Evolutionary conservation across 73 alveolate genomes (phyloP), one percentile per base, ranked within the genome.

Genomic region (Stentor roeselii): DNA sequence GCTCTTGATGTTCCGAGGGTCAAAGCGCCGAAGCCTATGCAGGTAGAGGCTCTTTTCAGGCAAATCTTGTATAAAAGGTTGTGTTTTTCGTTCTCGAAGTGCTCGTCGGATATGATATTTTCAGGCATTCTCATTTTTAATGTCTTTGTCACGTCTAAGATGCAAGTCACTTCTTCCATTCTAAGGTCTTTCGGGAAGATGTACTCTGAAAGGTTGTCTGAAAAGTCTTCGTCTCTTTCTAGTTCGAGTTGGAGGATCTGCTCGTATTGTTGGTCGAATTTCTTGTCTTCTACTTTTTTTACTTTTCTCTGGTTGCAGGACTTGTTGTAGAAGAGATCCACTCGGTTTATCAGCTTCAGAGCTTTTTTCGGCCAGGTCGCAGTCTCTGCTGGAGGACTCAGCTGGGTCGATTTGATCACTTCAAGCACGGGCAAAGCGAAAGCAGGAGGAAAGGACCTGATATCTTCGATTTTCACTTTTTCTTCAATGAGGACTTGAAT

Each of bases 21-120:
- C 50, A 96, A 85, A 1, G 99, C 99, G 3, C 99, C 99, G 50
- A 94, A 93, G 4, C 99, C 99, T 36, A 93, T 91, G 74, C 98
- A 95, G 83, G 95, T 95, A 11, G 99, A 87, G 39, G 93, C 85
- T 86, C 96, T 95, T 74, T 97, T 86, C 6, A 89, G 86, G 86
- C 95, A 88, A 86, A 95, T 85, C 83, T 96, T 97, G 36, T 94
- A 91, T 35, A 95, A 94, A 3, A 96, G 86, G 58, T 84, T 60
- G 80, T 90, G 88, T 89, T 94, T 95, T 75, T 92, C 98, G 31
- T 88, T 84, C 35, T 93, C 96, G n/a, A 93, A 76, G 60, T 86
- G 87, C 75, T 95, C 97, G 60, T 85, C 92, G 0, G 92, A 42
- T 32, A 88, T 75, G n/a, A 82, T 59, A 3, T 91, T 86, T 42